phyloP scores from a whole-genome alignment of 805 yeast genomes.

The Metschnikowia gelsemii region DNA sequence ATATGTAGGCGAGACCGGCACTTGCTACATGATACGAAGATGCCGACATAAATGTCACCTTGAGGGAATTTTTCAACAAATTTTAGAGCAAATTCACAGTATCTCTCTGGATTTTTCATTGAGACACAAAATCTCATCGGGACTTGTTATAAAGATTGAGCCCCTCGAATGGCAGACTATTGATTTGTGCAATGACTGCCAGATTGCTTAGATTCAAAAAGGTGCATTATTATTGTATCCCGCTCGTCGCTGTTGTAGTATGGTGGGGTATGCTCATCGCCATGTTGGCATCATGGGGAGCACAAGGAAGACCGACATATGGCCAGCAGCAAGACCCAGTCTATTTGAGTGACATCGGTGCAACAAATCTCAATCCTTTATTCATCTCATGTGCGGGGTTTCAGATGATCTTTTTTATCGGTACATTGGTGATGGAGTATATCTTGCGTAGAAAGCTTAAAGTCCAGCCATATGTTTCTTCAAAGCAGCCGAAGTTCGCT shows the following conservation, averaged over 20 bases:
- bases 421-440: constrained; percentile 62
- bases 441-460: constrained; percentile 56
- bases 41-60: not conserved
- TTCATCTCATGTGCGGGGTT: constrained; percentile 75
- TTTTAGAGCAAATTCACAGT: too few relatives aligned
- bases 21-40: not conserved
- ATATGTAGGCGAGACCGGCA: not conserved
- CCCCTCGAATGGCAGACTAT: too few relatives aligned
- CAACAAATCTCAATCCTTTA: constrained; percentile 79
- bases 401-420: constrained; percentile 72
- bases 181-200: not conserved
- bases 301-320: constrained; percentile 74
- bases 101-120: too few relatives aligned
- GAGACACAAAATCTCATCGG: too few relatives aligned
- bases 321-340: constrained; percentile 46
- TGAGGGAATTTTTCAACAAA: not conserved
- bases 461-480: constrained; percentile 50
- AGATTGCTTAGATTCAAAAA: constrained; percentile 21
- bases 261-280: constrained; percentile 95
- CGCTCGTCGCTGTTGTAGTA: constrained; percentile 60
- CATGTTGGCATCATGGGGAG: constrained; percentile 73
- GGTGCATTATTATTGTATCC: constrained; percentile 55
- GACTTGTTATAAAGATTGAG: too few relatives aligned
- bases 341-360: constrained; percentile 84
- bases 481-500: constrained; percentile 43